These are phyloP conservation scores for Alternaria postmessia DNA, from an alignment of 2,329 filamentous ascomycete genomes.

Conservation along the genomic window DNA sequence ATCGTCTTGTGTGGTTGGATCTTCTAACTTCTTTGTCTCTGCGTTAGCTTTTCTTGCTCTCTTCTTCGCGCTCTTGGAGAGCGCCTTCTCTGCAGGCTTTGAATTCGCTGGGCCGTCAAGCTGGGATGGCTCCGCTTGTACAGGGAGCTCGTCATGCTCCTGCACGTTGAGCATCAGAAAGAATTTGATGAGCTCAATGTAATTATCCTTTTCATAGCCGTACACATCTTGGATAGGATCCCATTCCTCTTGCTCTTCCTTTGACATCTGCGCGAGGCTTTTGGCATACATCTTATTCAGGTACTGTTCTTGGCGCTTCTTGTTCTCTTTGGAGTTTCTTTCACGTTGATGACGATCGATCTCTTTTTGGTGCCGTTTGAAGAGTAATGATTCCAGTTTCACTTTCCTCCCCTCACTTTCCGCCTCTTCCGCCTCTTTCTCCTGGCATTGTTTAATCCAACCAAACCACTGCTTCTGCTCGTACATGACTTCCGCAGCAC, in stretches of 20 bases:
- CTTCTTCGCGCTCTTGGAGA: slow-evolving; percentile 44
- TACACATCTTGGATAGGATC: slow-evolving; percentile 60
- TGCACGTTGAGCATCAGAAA: slow-evolving; percentile 55
- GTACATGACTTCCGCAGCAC: slow-evolving; percentile 56
- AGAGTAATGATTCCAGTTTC: slow-evolving; percentile 55
- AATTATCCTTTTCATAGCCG: slow-evolving; percentile 56
- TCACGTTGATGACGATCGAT: slow-evolving; percentile 52
- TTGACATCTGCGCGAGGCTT: slow-evolving; percentile 49
- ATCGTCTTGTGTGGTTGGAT: slow-evolving; percentile 22
- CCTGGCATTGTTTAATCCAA: slow-evolving; percentile 58
- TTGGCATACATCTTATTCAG: slow-evolving; percentile 56
- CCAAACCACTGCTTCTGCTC: slow-evolving; percentile 59
- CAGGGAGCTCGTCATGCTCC: slow-evolving; percentile 8
- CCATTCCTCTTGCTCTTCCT: slow-evolving; percentile 53
- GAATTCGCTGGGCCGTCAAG: neutral
- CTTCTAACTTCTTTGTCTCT: slow-evolving; percentile 27
- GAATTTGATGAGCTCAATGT: slow-evolving; percentile 56
- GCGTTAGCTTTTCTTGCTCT: slow-evolving; percentile 42
- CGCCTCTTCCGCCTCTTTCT: slow-evolving; percentile 55
- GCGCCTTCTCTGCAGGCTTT: slow-evolving; percentile 19
- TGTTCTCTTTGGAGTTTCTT: slow-evolving; percentile 19
- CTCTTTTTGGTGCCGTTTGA: slow-evolving; percentile 47
- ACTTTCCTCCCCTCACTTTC: slow-evolving; percentile 61
- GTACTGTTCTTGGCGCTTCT: slow-evolving; percentile 55
- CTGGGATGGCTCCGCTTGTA: neutral